These are phyloP conservation scores for Wickerhamomyces xylosicus DNA, from an alignment of 805 yeast species.

Conservation along the genomic window DNA sequence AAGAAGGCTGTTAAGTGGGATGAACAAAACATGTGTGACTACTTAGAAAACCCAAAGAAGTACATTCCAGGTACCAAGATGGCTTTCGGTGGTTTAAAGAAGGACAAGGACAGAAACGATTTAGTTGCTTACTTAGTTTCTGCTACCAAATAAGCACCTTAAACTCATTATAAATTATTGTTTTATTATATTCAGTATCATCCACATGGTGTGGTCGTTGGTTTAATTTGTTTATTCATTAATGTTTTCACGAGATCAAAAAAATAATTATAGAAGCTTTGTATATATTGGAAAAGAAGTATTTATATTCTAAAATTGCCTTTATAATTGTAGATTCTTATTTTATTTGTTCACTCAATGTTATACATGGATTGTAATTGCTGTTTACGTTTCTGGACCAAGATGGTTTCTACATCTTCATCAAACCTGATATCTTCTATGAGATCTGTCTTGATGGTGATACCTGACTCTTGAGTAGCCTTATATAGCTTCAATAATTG, in stretches of 20 bases:
- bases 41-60: conserved; percentile 99
- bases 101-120: conserved; percentile 98
- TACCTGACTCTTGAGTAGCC: neutral
- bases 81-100: conserved; percentile 99
- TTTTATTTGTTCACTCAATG: too few relatives aligned
- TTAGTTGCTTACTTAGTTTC: conserved; percentile 72
- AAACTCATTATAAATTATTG: neutral
- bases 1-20: conserved; percentile 86
- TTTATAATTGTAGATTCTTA: too few relatives aligned
- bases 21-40: conserved; percentile 83
- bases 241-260: neutral
- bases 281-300: neutral
- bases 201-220: neutral
- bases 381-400: neutral
- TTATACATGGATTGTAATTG: neutral
- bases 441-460: neutral
- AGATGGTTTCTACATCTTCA: neutral
- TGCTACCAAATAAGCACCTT: conserved; percentile 33
- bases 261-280: neutral
- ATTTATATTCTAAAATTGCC: neutral
- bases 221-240: neutral
- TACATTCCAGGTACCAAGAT: conserved; percentile 99
- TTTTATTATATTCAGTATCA: neutral
- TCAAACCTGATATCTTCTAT: neutral
- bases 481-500: neutral